Conservation (phyloP, 768 basidiomycete species). For the Kwoniella sp. region DNA sequence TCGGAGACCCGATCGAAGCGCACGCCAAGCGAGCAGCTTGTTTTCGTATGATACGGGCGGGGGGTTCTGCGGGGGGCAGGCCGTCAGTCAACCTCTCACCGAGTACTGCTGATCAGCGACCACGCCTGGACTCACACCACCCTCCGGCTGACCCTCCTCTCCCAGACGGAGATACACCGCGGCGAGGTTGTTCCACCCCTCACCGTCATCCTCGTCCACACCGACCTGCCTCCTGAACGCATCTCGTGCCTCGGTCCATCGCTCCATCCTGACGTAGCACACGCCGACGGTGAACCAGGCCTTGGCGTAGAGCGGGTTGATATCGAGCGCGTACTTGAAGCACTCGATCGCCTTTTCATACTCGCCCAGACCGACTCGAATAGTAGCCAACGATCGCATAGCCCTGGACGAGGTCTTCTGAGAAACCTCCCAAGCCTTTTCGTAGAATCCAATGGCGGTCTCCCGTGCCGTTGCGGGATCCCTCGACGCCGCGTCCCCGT, state of each 20-base stretch:
- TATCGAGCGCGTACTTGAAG: constrained; percentile 69
- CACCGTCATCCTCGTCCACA: constrained; percentile 92
- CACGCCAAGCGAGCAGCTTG: constrained; percentile 84
- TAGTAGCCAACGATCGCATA: constrained; percentile 84
- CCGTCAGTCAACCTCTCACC: neutral
- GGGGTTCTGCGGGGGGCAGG: constrained; percentile 2
- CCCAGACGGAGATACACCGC: constrained; percentile 86
- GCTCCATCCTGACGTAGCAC: constrained; percentile 71
- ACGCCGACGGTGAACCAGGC: constrained; percentile 98
- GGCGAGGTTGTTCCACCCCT: constrained; percentile 97
- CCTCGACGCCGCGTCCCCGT: constrained; percentile 15
- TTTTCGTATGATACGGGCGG: constrained; percentile 53
- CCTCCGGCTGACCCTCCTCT: constrained; percentile 46
- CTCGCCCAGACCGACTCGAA: constrained; percentile 66
- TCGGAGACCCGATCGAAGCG: constrained; percentile 82
- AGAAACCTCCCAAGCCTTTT: constrained; percentile 78
- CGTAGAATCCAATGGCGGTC: constrained; percentile 67
- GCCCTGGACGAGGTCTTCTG: constrained; percentile 76
- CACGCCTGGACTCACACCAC: constrained; percentile 23
- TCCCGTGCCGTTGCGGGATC: constrained; percentile 56
- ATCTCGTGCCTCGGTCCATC: constrained; percentile 76
- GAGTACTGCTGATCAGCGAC: neutral
- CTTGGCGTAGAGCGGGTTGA: constrained; percentile 80
- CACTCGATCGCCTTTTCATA: constrained; percentile 63
- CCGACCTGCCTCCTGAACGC: constrained; percentile 81